phyloP scores from a whole-genome alignment of 192 early-diverging fungal species.

The Phlyctochytrium bullatum region DNA sequence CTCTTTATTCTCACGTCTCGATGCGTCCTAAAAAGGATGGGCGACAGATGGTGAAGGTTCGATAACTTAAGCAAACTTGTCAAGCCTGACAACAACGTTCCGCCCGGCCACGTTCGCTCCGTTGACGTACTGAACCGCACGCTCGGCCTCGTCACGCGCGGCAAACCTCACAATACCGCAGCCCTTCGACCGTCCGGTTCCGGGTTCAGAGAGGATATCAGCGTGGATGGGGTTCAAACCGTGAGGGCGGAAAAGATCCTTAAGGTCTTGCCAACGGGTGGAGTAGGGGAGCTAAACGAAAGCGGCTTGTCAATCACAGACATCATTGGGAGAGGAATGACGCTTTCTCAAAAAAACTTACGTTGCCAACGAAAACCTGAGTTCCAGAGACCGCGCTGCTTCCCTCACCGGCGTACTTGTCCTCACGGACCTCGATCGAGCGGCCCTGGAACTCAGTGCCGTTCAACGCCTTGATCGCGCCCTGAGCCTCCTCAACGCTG shows the following conservation, averaged over 20 bases:
- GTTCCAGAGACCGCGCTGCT: slow-evolving; percentile 27
- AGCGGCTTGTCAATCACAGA: no score
- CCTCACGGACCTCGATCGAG: slow-evolving; percentile 44
- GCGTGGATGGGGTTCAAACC: slow-evolving; percentile 50
- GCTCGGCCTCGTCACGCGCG: slow-evolving; percentile 65
- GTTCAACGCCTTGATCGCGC: slow-evolving; percentile 39
- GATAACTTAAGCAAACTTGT: slow-evolving; percentile 43
- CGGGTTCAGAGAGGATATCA: slow-evolving; percentile 42
- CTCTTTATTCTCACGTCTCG: no score
- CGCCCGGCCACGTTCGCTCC: slow-evolving; percentile 41
- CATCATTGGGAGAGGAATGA: no score
- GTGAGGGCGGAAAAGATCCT: slow-evolving; percentile 48
- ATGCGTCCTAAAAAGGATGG: no score
- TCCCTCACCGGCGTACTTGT: slow-evolving; percentile 38
- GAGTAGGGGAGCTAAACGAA: slow-evolving; percentile 43
- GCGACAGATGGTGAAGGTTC: no score
- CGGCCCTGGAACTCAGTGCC: slow-evolving; percentile 42
- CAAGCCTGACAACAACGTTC: slow-evolving; percentile 47
- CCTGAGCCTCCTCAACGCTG: slow-evolving; percentile 45
- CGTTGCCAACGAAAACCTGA: slow-evolving; percentile 78
- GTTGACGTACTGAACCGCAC: slow-evolving; percentile 55
- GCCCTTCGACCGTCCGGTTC: slow-evolving; percentile 50
- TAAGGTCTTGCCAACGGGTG: slow-evolving; percentile 53
- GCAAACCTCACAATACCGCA: slow-evolving; percentile 56
- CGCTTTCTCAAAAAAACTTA: slow-evolving; percentile 32